A percentile compares a stretch with the other conserved stretches of the same genome.
phyloP scores from a whole-genome alignment of 2,329 filamentous ascomycete genomes.

The Uncinocarpus reesii region DNA sequence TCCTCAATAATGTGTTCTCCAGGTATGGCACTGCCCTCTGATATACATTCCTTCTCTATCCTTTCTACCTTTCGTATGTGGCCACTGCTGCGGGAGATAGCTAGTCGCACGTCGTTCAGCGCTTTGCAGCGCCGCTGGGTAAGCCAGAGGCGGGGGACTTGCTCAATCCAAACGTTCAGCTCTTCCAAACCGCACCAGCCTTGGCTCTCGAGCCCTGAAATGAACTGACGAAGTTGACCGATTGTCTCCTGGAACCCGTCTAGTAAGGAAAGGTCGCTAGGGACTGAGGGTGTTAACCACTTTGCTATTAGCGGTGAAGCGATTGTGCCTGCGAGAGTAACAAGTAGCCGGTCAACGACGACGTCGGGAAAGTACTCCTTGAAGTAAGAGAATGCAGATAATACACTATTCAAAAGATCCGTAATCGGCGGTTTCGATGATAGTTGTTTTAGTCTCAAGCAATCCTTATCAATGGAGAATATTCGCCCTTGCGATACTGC shows the following conservation, averaged over 20 bases:
- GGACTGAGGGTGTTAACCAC: constrained; percentile 70
- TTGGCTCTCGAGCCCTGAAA: constrained; percentile 49
- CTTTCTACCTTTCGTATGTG: constrained; percentile 63
- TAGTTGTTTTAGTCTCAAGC: constrained; percentile 23
- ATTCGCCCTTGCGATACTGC: constrained; percentile 21
- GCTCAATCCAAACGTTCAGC: constrained; percentile 68
- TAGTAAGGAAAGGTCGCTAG: constrained; percentile 61
- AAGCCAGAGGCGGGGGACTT: constrained; percentile 75
- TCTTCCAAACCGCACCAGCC: constrained; percentile 53
- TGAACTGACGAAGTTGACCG: constrained; percentile 55
- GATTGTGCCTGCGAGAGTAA: constrained; percentile 59
- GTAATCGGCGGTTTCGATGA: constrained; percentile 23
- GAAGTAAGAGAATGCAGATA: constrained; percentile 42
- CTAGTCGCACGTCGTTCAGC: constrained; percentile 61
- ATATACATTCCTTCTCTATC: constrained; percentile 72
- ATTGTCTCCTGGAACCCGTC: constrained; percentile 60
- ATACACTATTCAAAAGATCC: constrained; percentile 37
- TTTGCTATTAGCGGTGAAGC: constrained; percentile 56
- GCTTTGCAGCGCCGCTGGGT: constrained; percentile 70
- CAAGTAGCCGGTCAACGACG: constrained; percentile 49
- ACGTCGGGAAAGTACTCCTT: constrained; percentile 41
- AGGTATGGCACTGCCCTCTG: constrained; percentile 57
- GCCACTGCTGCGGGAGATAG: constrained; percentile 58
- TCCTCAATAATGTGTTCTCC: constrained; percentile 43
- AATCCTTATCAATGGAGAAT: constrained; percentile 23